phyloP scores from a whole-genome alignment of 2,329 filamentous ascomycete species.

The Didymellaceae sp. region DNA sequence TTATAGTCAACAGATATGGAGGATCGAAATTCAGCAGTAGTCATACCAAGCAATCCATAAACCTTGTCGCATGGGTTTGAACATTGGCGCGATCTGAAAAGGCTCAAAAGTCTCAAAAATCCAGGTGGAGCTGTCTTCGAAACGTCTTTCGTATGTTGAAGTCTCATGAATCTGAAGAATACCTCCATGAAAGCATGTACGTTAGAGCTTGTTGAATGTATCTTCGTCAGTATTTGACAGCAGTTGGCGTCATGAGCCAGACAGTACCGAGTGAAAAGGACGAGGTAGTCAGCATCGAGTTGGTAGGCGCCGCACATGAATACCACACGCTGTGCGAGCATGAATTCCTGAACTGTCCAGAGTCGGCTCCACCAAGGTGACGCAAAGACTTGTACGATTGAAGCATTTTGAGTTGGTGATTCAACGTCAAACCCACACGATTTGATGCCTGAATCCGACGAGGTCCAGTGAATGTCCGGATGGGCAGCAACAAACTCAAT shows the following conservation, averaged over 20 bases:
- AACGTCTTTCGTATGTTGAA: not conserved
- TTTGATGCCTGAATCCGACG: not conserved
- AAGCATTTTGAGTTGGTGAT: not conserved
- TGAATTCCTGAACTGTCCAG: slow-evolving; percentile 8
- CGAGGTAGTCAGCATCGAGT: not conserved
- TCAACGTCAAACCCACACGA: not conserved
- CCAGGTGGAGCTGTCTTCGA: not conserved
- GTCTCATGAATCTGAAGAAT: not conserved
- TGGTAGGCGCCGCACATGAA: not conserved
- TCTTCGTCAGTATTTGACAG: not conserved
- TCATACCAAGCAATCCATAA: not conserved
- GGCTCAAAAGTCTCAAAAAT: not conserved
- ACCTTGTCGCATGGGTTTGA: slow-evolving; percentile 3
- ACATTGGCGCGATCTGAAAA: not conserved
- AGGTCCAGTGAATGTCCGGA: not conserved
- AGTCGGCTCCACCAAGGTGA: slow-evolving; percentile 4
- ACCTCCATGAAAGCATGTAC: no score
- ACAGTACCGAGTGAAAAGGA: not conserved
- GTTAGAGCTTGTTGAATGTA: not conserved
- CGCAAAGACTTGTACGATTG: not conserved
- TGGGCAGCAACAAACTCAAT: not conserved
- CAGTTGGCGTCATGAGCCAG: not conserved
- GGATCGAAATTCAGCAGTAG: not conserved
- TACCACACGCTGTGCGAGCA: not conserved
- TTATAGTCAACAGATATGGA: not conserved